Evolutionary conservation across 176 grass and related monocot genomes (phyloP), one percentile per base, ranked within the genome.

Genomic region (Lolium rigidum): DNA sequence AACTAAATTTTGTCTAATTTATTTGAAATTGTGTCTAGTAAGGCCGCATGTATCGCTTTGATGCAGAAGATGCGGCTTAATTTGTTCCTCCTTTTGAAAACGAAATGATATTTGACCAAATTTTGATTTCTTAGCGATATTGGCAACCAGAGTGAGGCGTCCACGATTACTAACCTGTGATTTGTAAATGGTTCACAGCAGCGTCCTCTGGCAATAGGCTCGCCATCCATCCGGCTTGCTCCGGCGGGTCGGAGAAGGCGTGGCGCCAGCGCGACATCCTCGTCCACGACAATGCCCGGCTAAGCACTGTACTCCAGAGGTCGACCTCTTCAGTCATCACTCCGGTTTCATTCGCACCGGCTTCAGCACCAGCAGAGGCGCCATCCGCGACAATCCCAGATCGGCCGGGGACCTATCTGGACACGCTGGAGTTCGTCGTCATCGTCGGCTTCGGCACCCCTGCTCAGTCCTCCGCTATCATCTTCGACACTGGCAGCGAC

Each of bases 401-500:
- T 16, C 25, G 37, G 48, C 4, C 84, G 14, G 92, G 95, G 9
- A 6, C 15, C 3, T 25, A 60, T 39, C 67, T 88, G 3, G 51
- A 78, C 5, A 95, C 90, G 1, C 16, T 81, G 1, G 92, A 95
- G 54, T 95, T 93, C 71, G 41, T 97, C 12, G 90, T 97, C 8
- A 73, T 57, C 0, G 68, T 95, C 4, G 87, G 95, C 21, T 81
- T 97, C 31, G 95, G 95, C 70, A 91, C 89, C 39, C 95, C 95
- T 1, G 44, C 41, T 8, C 79, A 10, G 38, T 39, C 78, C 2
- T 77, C 70, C 20, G 13, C 93, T 0, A n/a, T 95, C 2, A 13
- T 49, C 0, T 82, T 97, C 28, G 95, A 97, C 84, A 97, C 95
- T 3, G 92, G 95, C 17, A 92, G 92, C 80, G 92, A 94, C 39